Percentiles rank a stretch among this genome's conserved stretches.
Conservation (phyloP, 345 rosid species). For the Eutrema japonicum region DNA sequence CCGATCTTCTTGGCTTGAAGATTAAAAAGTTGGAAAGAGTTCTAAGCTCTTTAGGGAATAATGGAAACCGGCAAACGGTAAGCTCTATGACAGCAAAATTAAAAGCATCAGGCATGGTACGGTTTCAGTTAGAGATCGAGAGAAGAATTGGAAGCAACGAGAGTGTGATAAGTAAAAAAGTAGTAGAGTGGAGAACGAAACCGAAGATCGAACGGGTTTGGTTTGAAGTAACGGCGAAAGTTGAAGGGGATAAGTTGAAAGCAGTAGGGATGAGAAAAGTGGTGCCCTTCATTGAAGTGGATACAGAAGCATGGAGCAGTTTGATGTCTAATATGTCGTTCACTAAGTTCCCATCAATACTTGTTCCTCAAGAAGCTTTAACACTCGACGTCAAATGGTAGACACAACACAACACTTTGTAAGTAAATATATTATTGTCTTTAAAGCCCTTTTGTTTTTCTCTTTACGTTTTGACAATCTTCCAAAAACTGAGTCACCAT, state of each 20-base stretch:
- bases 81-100: conserved; percentile 53
- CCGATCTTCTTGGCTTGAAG: conserved; percentile 50
- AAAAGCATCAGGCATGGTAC: conserved; percentile 53
- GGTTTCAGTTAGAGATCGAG: conserved; percentile 68
- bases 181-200: conserved; percentile 69
- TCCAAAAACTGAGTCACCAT: background rate
- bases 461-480: conserved; percentile 6
- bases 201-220: conserved; percentile 63
- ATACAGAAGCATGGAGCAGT: conserved; percentile 73
- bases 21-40: conserved; percentile 52
- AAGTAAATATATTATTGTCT: conserved; percentile 27
- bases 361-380: conserved; percentile 77
- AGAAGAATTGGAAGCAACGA: conserved; percentile 50
- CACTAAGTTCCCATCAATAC: conserved; percentile 72
- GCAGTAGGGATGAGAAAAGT: conserved; percentile 57
- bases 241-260: conserved; percentile 61
- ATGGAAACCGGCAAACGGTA: conserved; percentile 31
- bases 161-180: conserved; percentile 40
- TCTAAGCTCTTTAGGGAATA: conserved; percentile 48
- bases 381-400: conserved; percentile 88
- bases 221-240: conserved; percentile 65
- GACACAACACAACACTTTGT: conserved; percentile 32
- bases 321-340: conserved; percentile 72
- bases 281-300: conserved; percentile 59
- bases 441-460: conserved; percentile 6